Base-by-base conservation (phyloP, 2,329 filamentous ascomycete genomes). In the Aspergillus puulaauensis region DNA sequence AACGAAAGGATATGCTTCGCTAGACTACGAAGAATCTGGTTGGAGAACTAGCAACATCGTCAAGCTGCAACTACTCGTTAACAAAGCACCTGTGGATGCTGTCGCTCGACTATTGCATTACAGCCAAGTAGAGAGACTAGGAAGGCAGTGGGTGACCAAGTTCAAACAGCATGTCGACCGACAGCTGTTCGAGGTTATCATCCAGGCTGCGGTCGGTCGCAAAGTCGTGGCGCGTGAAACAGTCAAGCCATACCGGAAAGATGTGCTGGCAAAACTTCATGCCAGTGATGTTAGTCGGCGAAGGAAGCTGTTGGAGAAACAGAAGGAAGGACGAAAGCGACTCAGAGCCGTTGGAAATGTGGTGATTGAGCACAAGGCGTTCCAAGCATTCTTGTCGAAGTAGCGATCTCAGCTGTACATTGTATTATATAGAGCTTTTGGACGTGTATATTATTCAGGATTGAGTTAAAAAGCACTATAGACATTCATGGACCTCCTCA, bases 151-250 rank as follows among this genome's bases (percentile, higher is more conserved):
- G 95, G 93, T 97, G 6, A 87, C 85, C 41, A 96, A 96, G 75
- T 98, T 99, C 81, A 98, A 96, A 71, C 88, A 97, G 73, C 93
- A 98, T 68, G 93, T 99, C 19, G 90, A 96, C 68, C 82, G 95
- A 17, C 95, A 99, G 74, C 95, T 98, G 87, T 99, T 96, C 69
- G 95, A 99, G 77, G 86, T 99, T 21, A 82, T 98, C 56, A 98
- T 99, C 62, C 95, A 99, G 75, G 93, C 95, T 3, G 88, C 90
- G 0, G 89, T 90, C 0, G 93, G 93, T 3, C 87, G 86, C 65
- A 85, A 88, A 51, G 88, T 99, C 52, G 85, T 99, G 4, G 95
- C 95, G 0, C 83, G 95, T 69, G 95, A 98, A 73, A 97, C 93
- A 0, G 88, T 99, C 72, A 98, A 98, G 79, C 91, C 95, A 0